Evolutionary conservation across 2,329 filamentous ascomycete genomes (phyloP), one percentile per base, ranked within the genome.

Genomic region (Nothopassalora personata): DNA sequence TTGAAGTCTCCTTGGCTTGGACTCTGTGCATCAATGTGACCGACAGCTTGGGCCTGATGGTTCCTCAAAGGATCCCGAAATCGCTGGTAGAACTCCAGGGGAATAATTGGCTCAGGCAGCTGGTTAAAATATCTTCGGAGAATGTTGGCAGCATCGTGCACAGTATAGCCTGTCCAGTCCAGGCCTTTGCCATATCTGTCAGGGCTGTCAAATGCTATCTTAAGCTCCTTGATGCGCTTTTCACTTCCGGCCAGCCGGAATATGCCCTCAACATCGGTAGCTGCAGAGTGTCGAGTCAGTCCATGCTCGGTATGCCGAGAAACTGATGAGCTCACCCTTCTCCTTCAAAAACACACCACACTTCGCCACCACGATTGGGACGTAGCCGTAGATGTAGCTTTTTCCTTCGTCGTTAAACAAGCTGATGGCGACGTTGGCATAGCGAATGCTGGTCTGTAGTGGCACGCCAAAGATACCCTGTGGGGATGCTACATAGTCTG

Each of bases 311-410:
- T 74, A n/a, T n/a, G 28, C 49, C 15, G 19, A 18, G 49, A 59
- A 53, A 55, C 56, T 30, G n/a, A 1, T 18, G 18, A 15, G n/a
- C 83, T 66, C 75, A 97, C 94, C 94, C 84, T 96, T 97, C 75
- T 99, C 94, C 76, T 99, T 99, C 66, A 99, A 75, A 67, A 92
- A 99, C 4, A 99, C 92, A 63, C 94, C 94, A 73, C 94, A 97
- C 75, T 99, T 99, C 36, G 94, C 94, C 56, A 99, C 93, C 47
- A 99, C 93, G 65, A 99, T 97, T 18, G 94, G 94, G 7, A 99
- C 93, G 71, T 97, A 97, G 70, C 94, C 94, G 74, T 97, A 99
- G 56, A 97, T 97, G 74, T 96, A 97, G 76, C 91, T 96, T 74
- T 94, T 86, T 33, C 93, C 93, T 66, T 94, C 84, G 66, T 93